Percentiles rank a stretch among this genome's conserved stretches.
Evolutionary conservation across 768 basidiomycete genomes (phyloP).

Genomic region (Amanita exitialis): DNA sequence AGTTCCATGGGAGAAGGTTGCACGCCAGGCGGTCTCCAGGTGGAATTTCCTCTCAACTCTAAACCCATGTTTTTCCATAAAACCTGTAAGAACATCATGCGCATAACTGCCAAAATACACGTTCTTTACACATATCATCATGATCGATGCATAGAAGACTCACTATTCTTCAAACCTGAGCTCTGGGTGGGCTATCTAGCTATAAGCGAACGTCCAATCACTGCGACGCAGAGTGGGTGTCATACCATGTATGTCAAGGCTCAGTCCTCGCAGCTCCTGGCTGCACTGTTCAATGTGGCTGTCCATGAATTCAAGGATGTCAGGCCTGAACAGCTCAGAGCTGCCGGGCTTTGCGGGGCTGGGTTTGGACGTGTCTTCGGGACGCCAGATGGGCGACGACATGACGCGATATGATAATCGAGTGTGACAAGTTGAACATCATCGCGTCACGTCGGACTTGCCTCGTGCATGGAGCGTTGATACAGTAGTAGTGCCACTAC

Average conservation of each 20-base stretch:
- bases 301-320: constrained; percentile 54
- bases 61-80: constrained; percentile 60
- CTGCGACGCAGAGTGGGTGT: neutral
- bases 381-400: constrained; percentile 28
- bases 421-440: neutral
- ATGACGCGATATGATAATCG: neutral
- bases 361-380: constrained; percentile 22
- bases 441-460: too few species aligned
- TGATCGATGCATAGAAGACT: constrained; percentile 8
- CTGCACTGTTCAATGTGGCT: constrained; percentile 41
- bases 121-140: neutral
- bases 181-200: constrained; percentile 66
- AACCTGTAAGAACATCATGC: constrained; percentile 59
- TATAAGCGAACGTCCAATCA: neutral
- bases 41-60: constrained; percentile 49
- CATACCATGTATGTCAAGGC: constrained; percentile 65
- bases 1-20: constrained; percentile 50
- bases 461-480: too few species aligned
- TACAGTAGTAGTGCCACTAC: too few species aligned
- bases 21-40: constrained; percentile 69
- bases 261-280: constrained; percentile 45
- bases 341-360: constrained; percentile 21
- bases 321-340: constrained; percentile 37
- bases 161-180: constrained; percentile 59
- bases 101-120: constrained; percentile 37